These are phyloP conservation scores for Fomitopsis palustris DNA, from an alignment of 1,284 basidiomycete genomes.

Conservation along the genomic window DNA sequence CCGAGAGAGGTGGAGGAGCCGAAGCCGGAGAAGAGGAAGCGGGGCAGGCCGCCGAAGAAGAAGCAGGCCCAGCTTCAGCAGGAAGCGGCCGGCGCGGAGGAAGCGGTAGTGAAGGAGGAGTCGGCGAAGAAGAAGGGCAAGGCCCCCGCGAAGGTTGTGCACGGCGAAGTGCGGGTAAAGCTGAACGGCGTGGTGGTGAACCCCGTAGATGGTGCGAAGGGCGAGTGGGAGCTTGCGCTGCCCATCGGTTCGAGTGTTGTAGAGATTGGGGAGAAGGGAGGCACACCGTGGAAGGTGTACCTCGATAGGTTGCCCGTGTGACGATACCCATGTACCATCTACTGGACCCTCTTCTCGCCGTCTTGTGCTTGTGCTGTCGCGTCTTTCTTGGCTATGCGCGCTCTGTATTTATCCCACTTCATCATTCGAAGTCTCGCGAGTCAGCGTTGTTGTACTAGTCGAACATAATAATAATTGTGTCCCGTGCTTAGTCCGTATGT, in stretches of 20 bases:
- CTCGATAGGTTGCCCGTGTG: slow-evolving; percentile 39
- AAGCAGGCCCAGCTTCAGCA: neutral
- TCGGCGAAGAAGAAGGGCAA: slow-evolving; percentile 27
- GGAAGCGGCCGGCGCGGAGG: neutral
- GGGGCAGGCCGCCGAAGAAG: slow-evolving; percentile 2
- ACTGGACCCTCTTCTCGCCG: neutral
- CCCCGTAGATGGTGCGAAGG: slow-evolving; percentile 10
- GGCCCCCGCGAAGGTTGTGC: slow-evolving; percentile 17
- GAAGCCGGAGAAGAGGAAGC: slow-evolving; percentile 3
- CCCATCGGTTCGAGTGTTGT: slow-evolving; percentile 51
- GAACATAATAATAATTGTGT: neutral
- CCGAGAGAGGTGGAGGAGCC: slow-evolving; percentile 12
- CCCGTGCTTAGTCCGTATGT: neutral
- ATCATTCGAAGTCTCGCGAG: neutral
- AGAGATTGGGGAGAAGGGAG: slow-evolving; percentile 68
- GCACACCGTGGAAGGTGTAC: slow-evolving; percentile 64
- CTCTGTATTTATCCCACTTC: neutral
- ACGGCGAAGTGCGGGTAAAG: slow-evolving; percentile 24
- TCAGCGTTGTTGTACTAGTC: neutral
- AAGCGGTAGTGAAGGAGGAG: slow-evolving; percentile 5
- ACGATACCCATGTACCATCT: slow-evolving; percentile 3
- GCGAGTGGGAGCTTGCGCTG: slow-evolving; percentile 54
- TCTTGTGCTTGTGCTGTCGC: neutral
- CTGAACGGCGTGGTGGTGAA: slow-evolving; percentile 25
- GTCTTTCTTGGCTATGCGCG: neutral